Evolutionary conservation across 176 grass and related monocot species (phyloP).

Genomic region (Ampelocalamus luodianensis): DNA sequence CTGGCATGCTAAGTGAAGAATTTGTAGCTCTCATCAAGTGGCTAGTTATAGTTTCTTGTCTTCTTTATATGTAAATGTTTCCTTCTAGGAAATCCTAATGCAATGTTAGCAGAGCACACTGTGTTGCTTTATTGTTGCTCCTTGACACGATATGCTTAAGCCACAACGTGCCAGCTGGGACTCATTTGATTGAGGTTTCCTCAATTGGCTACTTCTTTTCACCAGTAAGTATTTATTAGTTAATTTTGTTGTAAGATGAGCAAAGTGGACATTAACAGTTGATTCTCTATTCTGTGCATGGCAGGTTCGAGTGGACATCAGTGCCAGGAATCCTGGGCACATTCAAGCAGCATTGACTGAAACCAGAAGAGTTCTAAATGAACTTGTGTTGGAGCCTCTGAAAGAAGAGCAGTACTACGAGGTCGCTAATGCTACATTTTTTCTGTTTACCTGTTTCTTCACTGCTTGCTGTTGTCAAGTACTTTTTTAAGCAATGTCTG

Average conservation of each 20-base stretch:
- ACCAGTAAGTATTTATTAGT: conserved; percentile 62
- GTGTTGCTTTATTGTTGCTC: conserved; percentile 35
- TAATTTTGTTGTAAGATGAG: conserved; percentile 15
- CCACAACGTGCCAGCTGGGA: conserved; percentile 88
- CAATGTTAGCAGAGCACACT: background rate
- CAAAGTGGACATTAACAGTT: background rate
- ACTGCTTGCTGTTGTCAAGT: conserved; percentile 25
- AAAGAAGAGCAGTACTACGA: conserved; percentile 95
- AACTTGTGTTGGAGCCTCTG: conserved; percentile 91
- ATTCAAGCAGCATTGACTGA: conserved; percentile 97
- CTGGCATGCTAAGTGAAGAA: background rate
- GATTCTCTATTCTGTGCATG: conserved; percentile 27
- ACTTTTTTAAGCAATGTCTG: conserved; percentile 17
- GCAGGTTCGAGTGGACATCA: conserved; percentile 93
- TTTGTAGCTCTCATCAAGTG: background rate
- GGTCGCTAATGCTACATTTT: conserved; percentile 46
- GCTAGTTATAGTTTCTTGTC: background rate
- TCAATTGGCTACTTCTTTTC: conserved; percentile 95
- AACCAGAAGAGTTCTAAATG: conserved; percentile 76
- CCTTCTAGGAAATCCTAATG: background rate
- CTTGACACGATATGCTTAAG: conserved; percentile 72
- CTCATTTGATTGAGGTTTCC: conserved; percentile 92
- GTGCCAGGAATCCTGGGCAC: conserved; percentile 94
- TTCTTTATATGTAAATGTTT: conserved; percentile 16
- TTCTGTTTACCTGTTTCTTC: conserved; percentile 7